Percentiles rank a stretch among this genome's conserved stretches.
Conservation (phyloP, 192 early-diverging fungal species). For the Powellomyces hirtus region DNA sequence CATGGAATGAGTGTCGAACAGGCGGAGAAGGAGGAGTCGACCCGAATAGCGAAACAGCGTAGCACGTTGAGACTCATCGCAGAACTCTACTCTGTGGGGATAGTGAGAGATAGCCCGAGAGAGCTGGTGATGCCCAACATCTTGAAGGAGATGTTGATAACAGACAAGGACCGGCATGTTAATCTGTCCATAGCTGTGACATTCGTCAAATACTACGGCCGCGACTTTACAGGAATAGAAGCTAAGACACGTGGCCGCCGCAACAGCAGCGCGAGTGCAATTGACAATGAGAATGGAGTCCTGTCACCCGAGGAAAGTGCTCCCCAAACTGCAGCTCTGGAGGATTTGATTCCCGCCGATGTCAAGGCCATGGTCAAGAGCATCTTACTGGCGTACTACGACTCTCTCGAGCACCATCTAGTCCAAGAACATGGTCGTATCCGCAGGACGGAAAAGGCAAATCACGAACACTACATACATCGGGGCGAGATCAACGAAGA, state of each 20-base stretch:
- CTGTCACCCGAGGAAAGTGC: neutral
- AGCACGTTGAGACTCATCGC: conserved; percentile 66
- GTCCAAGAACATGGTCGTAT: conserved; percentile 71
- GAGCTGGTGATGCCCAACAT: conserved; percentile 54
- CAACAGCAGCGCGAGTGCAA: conserved; percentile 33
- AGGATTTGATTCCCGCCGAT: conserved; percentile 17
- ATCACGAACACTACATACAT: conserved; percentile 77
- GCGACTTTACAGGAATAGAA: neutral
- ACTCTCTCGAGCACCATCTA: conserved; percentile 55
- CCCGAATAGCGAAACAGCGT: conserved; percentile 64
- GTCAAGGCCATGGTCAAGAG: conserved; percentile 17
- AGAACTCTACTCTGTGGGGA: conserved; percentile 81
- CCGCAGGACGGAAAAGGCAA: conserved; percentile 67
- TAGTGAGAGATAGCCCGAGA: conserved; percentile 52
- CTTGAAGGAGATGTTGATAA: conserved; percentile 41
- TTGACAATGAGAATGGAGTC: neutral
- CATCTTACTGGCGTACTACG: conserved; percentile 64
- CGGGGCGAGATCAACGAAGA: conserved; percentile 80
- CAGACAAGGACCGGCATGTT: conserved; percentile 39
- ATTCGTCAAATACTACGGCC: conserved; percentile 43
- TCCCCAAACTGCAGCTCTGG: neutral
- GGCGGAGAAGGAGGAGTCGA: conserved; percentile 81
- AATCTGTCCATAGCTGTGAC: conserved; percentile 45
- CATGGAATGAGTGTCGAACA: conserved; percentile 68
- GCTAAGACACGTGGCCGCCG: neutral